Base-by-base conservation (phyloP, 192 early-diverging fungal species). In the Podochytrium sp. region DNA sequence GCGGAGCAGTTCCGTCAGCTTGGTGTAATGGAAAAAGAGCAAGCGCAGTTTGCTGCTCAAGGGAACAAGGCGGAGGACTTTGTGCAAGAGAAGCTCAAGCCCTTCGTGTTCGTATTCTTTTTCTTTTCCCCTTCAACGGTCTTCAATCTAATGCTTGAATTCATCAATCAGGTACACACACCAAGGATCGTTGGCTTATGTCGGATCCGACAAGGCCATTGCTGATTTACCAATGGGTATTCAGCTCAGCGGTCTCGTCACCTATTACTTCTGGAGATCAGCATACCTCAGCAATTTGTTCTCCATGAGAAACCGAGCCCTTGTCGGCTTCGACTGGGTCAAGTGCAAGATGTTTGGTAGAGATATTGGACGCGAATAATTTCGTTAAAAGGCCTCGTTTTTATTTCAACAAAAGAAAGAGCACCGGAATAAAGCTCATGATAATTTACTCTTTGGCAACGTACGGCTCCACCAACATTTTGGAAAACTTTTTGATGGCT, bases 191-290 rank as follows among this genome's bases (percentile, higher is more conserved):
- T 76, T 97, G 50, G 95, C 94, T 67, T 96, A 98, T 77, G 92
- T 98, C 83, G 94, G 95, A 10, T 87, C 87, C n/a, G 96, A 98
- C 71, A 90, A 91, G 81, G 96, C 95, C 40, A 95, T 98, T 81
- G 95, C 95, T 2, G 95, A 98, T 65, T 75, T 98, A n/a, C 96
- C 94, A 18, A 75, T 71, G 16, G 75, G 75, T 40, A 68, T 87
- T 29, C 84, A 84, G 34, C 43, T 84, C 33, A 78, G 80, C 16
- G 86, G 86, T 37, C 66, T 70, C 18, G 32, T 84, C 55, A 87
- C 86, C 4, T 84, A 71, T 78, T 81, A 62, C 37, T 86, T 86
- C 68, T 87, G 86, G 86, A 16, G 83, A 34, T 74, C 70, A 52
- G 86, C 78, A 1, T 87, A 86, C 61, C 68, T 86, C 2, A 80